These are phyloP conservation scores for Xylariaceae sp. DNA, from an alignment of 2,329 filamentous ascomycete species.

Conservation along the genomic window DNA sequence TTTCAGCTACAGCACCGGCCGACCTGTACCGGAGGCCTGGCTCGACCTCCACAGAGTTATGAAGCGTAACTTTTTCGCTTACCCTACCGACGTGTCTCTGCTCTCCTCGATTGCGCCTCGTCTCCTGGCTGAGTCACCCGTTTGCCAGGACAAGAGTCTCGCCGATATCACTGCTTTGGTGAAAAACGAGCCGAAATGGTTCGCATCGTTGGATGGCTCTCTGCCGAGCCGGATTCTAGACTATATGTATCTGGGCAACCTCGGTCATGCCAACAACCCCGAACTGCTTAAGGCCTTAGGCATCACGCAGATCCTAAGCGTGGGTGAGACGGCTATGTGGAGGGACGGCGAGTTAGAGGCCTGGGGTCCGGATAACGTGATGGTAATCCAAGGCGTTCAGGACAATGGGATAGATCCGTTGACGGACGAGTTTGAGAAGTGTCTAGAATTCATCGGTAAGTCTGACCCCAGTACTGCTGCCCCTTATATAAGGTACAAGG, in stretches of 20 bases:
- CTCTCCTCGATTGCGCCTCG: constrained; percentile 71
- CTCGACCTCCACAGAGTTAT: constrained; percentile 74
- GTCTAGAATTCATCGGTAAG: constrained; percentile 88
- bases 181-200: constrained; percentile 68
- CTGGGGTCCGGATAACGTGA: constrained; percentile 74
- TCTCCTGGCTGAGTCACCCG: constrained; percentile 66
- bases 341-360: constrained; percentile 60
- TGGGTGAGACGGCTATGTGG: constrained; percentile 87
- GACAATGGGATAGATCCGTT: constrained; percentile 95
- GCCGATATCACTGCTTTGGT: constrained; percentile 49
- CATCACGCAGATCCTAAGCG: constrained; percentile 82
- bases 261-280: constrained; percentile 90
- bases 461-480: neutral
- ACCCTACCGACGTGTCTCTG: constrained; percentile 81
- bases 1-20: constrained; percentile 83
- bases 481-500: neutral
- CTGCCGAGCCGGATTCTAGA: constrained; percentile 82
- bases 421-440: constrained; percentile 77
- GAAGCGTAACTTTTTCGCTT: constrained; percentile 91
- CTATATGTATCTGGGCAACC: constrained; percentile 94
- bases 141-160: constrained; percentile 43
- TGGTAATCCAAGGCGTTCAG: constrained; percentile 79
- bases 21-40: constrained; percentile 80
- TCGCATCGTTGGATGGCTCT: constrained; percentile 78
- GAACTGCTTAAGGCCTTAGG: constrained; percentile 73